Evolutionary conservation across 2,329 filamentous ascomycete species (phyloP).

Genomic region (Fonsecaea erecta): DNA sequence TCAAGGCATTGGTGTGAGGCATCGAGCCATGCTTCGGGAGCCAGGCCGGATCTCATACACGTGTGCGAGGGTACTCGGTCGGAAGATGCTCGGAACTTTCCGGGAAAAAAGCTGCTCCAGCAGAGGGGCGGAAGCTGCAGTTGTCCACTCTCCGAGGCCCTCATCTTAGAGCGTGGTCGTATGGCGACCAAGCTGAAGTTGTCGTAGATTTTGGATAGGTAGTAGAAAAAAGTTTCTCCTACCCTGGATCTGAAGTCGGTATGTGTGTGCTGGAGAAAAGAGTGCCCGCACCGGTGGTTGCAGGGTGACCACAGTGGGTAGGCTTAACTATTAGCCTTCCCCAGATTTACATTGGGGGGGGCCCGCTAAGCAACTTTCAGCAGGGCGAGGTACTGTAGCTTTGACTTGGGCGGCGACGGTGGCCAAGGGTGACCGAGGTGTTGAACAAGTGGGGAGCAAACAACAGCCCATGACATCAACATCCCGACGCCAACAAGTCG

Average conservation of each 20-base stretch:
- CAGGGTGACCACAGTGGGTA: neutral
- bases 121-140: neutral
- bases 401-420: neutral
- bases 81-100: slow-evolving; percentile 2
- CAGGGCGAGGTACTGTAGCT: neutral
- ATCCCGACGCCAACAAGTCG: neutral
- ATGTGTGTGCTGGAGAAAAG: neutral
- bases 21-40: neutral
- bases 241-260: neutral
- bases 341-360: slow-evolving; percentile 4
- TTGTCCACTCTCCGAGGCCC: neutral
- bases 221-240: slow-evolving; percentile 3
- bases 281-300: neutral
- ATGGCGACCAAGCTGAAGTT: neutral
- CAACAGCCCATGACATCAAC: neutral
- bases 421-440: neutral
- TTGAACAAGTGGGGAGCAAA: neutral
- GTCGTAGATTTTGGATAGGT: neutral
- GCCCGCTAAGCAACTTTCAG: neutral
- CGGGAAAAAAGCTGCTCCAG: neutral
- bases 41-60: neutral
- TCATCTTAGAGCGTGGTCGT: neutral
- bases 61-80: neutral
- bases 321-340: slow-evolving; percentile 18
- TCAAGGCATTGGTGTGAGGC: neutral